A percentile compares a stretch with the other conserved stretches of the same genome.
phyloP scores from a whole-genome alignment of 441 rosid species.

The Bruguiera hainesii region DNA sequence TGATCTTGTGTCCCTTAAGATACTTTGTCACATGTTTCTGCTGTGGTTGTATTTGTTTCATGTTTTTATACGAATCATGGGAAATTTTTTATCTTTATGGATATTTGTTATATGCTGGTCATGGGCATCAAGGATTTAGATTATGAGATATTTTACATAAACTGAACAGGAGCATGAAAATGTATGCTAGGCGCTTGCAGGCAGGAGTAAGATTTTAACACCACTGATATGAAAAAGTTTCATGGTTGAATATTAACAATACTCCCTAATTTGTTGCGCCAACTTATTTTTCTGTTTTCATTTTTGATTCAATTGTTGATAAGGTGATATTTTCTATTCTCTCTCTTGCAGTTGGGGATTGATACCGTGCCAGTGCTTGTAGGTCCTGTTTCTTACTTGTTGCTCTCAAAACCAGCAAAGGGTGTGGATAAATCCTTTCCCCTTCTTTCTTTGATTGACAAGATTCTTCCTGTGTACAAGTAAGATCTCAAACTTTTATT shows the following conservation, averaged over 20 bases:
- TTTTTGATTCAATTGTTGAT: neutral
- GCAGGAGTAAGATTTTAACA: neutral
- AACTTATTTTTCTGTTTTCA: neutral
- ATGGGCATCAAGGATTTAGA: neutral
- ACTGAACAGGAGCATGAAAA: neutral
- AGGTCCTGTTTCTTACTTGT: constrained; percentile 92
- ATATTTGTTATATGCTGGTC: neutral
- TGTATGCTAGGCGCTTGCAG: neutral
- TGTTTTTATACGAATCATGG: neutral
- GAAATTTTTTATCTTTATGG: neutral
- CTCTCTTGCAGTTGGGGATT: constrained; percentile 65
- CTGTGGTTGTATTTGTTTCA: neutral
- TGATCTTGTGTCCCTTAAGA: neutral
- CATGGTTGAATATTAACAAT: neutral
- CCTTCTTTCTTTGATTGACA: constrained; percentile 78
- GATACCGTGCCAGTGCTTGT: constrained; percentile 81
- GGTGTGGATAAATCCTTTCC: constrained; percentile 77
- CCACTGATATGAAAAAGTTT: neutral
- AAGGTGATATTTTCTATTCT: neutral
- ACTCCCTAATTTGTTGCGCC: constrained; percentile 8
- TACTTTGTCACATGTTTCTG: neutral
- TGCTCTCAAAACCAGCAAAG: constrained; percentile 90
- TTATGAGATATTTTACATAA: no score
- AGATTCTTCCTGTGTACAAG: constrained; percentile 88
- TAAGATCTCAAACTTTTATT: constrained; percentile 29